Percentiles rank a stretch among this genome's conserved stretches.
Conservation (phyloP, 1,284 basidiomycete genomes). For the Somion occarium region DNA sequence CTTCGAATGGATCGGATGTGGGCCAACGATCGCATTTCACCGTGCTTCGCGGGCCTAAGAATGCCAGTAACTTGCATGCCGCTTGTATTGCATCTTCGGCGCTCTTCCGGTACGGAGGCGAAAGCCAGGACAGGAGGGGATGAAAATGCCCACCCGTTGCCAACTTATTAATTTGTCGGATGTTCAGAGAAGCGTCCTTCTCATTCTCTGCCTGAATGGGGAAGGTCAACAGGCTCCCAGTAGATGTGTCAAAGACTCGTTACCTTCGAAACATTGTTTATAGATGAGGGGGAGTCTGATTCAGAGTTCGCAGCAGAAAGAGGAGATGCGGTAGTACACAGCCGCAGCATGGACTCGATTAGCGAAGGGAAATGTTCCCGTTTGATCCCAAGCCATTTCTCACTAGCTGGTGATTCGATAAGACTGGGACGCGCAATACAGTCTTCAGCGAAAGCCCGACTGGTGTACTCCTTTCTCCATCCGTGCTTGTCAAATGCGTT, state of each 20-base stretch:
- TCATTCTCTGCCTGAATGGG: neutral
- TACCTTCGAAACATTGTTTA: neutral
- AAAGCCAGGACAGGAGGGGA: neutral
- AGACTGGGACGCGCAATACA: too few relatives aligned
- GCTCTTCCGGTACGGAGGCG: neutral
- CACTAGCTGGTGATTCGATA: neutral
- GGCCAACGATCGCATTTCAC: too few relatives aligned
- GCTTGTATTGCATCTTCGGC: neutral
- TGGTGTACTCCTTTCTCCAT: neutral
- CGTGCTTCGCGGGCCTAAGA: neutral
- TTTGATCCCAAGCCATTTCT: neutral
- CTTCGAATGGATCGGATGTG: neutral
- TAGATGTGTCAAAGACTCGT: neutral
- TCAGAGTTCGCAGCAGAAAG: neutral
- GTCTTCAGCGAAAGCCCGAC: neutral
- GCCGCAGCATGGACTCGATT: neutral
- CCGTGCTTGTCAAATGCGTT: neutral
- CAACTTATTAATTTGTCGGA: neutral
- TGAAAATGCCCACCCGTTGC: neutral
- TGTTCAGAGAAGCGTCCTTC: neutral
- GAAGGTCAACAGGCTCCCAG: neutral
- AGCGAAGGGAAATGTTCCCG: neutral
- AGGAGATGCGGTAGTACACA: neutral
- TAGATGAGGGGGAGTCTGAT: neutral
- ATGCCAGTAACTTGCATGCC: neutral